These are phyloP conservation scores for Millerago galiae DNA, from an alignment of 805 yeast species.

Conservation along the genomic window DNA sequence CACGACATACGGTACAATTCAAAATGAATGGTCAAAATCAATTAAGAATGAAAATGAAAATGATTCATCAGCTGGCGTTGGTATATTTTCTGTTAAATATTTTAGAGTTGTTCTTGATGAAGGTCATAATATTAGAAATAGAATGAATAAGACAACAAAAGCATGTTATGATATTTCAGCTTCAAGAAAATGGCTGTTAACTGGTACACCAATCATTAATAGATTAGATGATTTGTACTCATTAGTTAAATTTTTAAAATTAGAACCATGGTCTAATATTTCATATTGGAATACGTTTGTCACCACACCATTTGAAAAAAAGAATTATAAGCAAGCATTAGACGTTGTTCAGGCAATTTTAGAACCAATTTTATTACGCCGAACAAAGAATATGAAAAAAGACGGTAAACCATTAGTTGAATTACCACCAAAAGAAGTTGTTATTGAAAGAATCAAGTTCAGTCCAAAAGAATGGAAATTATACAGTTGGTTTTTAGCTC, in stretches of 20 bases:
- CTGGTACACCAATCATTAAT: slow-evolving; percentile 92
- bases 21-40: slow-evolving; percentile 60
- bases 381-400: slow-evolving; percentile 82
- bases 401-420: slow-evolving; percentile 71
- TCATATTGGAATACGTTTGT: slow-evolving; percentile 85
- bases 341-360: slow-evolving; percentile 79
- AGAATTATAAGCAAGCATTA: slow-evolving; percentile 63
- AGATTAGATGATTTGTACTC: slow-evolving; percentile 82
- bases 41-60: slow-evolving; percentile 14
- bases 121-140: slow-evolving; percentile 82
- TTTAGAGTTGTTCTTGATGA: slow-evolving; percentile 80
- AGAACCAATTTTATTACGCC: slow-evolving; percentile 74
- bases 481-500: slow-evolving; percentile 61
- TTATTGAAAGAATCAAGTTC: slow-evolving; percentile 60
- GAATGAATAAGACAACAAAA: slow-evolving; percentile 70
- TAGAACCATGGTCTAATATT: slow-evolving; percentile 89
- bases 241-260: slow-evolving; percentile 59
- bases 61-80: slow-evolving; percentile 25
- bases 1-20: slow-evolving; percentile 85
- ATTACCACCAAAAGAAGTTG: slow-evolving; percentile 70
- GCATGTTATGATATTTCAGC: slow-evolving; percentile 65
- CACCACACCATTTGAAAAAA: slow-evolving; percentile 75
- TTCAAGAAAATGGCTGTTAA: slow-evolving; percentile 72
- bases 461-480: slow-evolving; percentile 57
- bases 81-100: slow-evolving; percentile 67